Conservation (phyloP, 352 stramenopile genomes). For the Hyaloperonospora arabidopsidis region DNA sequence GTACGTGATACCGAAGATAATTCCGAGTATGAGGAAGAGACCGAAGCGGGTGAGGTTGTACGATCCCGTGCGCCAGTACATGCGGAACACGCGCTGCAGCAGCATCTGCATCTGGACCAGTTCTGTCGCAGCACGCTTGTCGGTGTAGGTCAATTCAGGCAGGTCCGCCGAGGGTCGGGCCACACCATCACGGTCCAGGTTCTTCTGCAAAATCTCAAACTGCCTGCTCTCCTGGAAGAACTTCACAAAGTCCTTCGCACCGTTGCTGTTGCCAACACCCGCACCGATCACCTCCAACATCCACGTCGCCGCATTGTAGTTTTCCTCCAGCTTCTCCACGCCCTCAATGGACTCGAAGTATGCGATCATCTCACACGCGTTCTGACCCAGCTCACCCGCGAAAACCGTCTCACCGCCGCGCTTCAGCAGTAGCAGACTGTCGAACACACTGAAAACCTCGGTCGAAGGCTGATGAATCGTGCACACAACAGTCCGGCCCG, state of each 20-base stretch:
- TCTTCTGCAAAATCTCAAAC: slow-evolving; percentile 21
- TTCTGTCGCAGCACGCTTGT: slow-evolving; percentile 24
- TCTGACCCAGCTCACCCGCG: slow-evolving; percentile 39
- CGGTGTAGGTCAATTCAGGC: slow-evolving; percentile 26
- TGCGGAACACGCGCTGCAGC: slow-evolving; percentile 39
- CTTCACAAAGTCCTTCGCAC: slow-evolving; percentile 28
- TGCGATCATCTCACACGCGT: slow-evolving; percentile 28
- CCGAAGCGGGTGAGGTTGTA: slow-evolving; percentile 36
- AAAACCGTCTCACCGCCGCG: slow-evolving; percentile 41
- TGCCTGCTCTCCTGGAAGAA: slow-evolving; percentile 28
- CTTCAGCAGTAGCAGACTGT: slow-evolving; percentile 22
- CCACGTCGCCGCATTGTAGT: slow-evolving; percentile 70
- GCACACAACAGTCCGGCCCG: slow-evolving; percentile 74
- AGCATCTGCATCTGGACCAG: slow-evolving; percentile 30
- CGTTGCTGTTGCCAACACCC: slow-evolving; percentile 28
- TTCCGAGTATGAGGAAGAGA: slow-evolving; percentile 19
- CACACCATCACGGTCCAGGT: slow-evolving; percentile 30
- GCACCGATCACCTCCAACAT: slow-evolving; percentile 38
- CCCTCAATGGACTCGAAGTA: slow-evolving; percentile 27
- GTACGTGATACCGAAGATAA: slow-evolving; percentile 22
- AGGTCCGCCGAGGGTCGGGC: slow-evolving; percentile 18
- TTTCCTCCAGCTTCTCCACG: slow-evolving; percentile 37
- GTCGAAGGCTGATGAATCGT: slow-evolving; percentile 90
- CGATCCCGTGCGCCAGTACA: slow-evolving; percentile 65
- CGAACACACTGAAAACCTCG: slow-evolving; percentile 62